Evolutionary conservation across 2,329 filamentous ascomycete genomes (phyloP), one percentile per base, ranked within the genome.

Genomic region (Dothideomycetes sp.): DNA sequence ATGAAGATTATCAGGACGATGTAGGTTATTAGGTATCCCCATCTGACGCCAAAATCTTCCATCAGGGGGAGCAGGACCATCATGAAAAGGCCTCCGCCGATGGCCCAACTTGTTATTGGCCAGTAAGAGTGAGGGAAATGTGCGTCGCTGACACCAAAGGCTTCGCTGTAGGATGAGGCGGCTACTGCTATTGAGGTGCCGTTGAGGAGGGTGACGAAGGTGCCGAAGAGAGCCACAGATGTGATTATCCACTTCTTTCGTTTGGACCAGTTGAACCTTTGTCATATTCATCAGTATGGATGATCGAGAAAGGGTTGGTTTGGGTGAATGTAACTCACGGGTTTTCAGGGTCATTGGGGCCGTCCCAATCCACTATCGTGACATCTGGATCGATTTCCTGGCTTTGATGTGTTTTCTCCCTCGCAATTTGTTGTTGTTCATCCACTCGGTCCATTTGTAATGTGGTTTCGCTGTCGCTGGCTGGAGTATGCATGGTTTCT

Each of bases 331-430:
- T 48, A 49, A 33, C 37, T 22, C 29, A 40, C 10, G 60, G 60
- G 23, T 59, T 60, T 17, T 45, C 51, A 5, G 54, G 50, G 41
- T 62, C 59, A 23, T 53, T 72, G 63, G 74, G 75, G 69, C 48
- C 58, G 63, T 47, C 67, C 73, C 32, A 64, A 57, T 45, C 45
- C 11, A 47, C 45, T 15, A 47, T 45, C n/a, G 42, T 38, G 8
- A 47, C 22, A 18, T 47, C 45, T 13, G 27, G 33, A 19, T 47
- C 38, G 12, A 37, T 34, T 4, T 27, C 25, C n/a, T 44, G 28
- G 23, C 16, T 31, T 11, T 13, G 15, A 11, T 24, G 27, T 35
- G 42, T 32, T 15, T 44, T 43, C 11, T 35, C 32, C 19, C 22
- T 32, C 7, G 15, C 37, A 32, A 32, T 20, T 20, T 27, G 37